A percentile compares a stretch with the other conserved stretches of the same genome.
Evolutionary conservation across 305 asterid genomes (phyloP).

Genomic region (Salvia sclarea): DNA sequence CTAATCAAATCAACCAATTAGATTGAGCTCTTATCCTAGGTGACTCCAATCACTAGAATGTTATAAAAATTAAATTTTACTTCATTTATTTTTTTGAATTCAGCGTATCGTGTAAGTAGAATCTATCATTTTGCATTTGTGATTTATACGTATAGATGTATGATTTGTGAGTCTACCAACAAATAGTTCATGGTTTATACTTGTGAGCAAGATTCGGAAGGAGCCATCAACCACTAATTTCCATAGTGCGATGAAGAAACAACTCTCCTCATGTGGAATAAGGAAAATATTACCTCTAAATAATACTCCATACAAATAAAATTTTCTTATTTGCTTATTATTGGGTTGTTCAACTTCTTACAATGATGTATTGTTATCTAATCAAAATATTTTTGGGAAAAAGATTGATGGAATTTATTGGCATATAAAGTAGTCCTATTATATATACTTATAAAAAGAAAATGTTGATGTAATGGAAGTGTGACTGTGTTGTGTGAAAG

Average conservation of each 20-base stretch:
- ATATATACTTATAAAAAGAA: neutral
- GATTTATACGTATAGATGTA: too few relatives aligned
- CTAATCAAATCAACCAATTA: slow-evolving; percentile 8
- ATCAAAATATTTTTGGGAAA: neutral
- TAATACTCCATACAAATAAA: too few relatives aligned
- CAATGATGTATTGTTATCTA: neutral
- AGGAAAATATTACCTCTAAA: too few relatives aligned
- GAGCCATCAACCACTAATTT: too few relatives aligned
- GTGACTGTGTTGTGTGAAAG: slow-evolving; percentile 26
- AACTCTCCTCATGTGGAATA: neutral
- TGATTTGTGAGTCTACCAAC: too few relatives aligned
- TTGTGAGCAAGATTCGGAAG: too few relatives aligned
- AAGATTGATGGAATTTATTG: neutral
- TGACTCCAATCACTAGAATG: neutral
- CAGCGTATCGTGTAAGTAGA: too few relatives aligned
- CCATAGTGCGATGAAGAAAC: too few relatives aligned
- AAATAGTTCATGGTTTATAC: too few relatives aligned
- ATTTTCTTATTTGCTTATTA: neutral
- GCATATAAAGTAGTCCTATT: neutral
- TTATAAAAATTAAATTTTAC: too few relatives aligned
- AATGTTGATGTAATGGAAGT: slow-evolving; percentile 37
- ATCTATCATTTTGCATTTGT: too few relatives aligned
- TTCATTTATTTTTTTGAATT: too few relatives aligned
- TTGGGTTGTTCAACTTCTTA: neutral
- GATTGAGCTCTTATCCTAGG: neutral